Evolutionary conservation across 2,329 filamentous ascomycete species (phyloP).

Genomic region (Onygenales sp.): DNA sequence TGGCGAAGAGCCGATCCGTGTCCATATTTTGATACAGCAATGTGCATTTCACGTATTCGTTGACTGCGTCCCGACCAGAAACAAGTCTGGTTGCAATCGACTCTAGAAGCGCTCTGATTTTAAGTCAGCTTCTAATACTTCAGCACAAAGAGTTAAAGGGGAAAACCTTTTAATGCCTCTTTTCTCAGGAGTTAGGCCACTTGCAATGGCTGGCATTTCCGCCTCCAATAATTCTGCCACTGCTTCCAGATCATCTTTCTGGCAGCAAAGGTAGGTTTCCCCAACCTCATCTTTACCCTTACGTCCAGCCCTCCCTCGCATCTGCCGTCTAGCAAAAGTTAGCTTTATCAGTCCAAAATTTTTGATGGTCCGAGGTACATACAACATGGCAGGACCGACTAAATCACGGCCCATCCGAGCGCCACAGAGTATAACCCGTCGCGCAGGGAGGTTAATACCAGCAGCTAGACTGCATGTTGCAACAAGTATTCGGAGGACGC

Average conservation of each 20-base stretch:
- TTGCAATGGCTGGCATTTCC: constrained; percentile 60
- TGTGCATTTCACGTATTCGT: constrained; percentile 60
- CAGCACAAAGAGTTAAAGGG: not conserved
- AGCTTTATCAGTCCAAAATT: constrained; percentile 10
- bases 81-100: constrained; percentile 59
- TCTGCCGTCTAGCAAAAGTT: constrained; percentile 48
- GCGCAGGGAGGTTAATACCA: constrained; percentile 65
- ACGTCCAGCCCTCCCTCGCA: constrained; percentile 67
- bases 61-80: constrained; percentile 53
- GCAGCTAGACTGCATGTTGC: constrained; percentile 74
- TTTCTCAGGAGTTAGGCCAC: constrained; percentile 59
- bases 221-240: constrained; percentile 63
- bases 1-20: constrained; percentile 39
- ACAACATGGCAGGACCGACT: constrained; percentile 68
- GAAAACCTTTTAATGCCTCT: constrained; percentile 55
- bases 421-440: constrained; percentile 65
- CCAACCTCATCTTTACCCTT: constrained; percentile 71
- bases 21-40: constrained; percentile 53
- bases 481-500: constrained; percentile 59
- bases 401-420: constrained; percentile 67
- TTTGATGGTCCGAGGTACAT: constrained; percentile 13
- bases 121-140: constrained; percentile 2
- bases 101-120: constrained; percentile 58
- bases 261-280: constrained; percentile 68
- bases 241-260: constrained; percentile 56